A percentile compares a stretch with the other conserved stretches of the same genome.
Conservation (phyloP, 2,329 filamentous ascomycete species). For the Exutisphaerella laricina region DNA sequence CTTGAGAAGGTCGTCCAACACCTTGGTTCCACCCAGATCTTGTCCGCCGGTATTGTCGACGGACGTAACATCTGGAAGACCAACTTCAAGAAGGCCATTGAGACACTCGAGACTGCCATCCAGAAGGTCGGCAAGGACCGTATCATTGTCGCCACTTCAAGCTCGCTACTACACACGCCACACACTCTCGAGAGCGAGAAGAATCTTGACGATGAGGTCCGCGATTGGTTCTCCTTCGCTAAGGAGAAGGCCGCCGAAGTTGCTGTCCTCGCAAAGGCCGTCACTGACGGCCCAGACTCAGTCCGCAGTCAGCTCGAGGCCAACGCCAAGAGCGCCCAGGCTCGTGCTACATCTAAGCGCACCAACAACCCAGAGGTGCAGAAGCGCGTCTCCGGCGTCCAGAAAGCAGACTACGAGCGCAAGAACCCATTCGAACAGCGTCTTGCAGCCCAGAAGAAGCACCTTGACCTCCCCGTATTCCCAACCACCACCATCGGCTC, state of each 20-base stretch:
- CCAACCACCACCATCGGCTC: constrained; percentile 99
- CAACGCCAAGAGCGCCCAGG: constrained; percentile 89
- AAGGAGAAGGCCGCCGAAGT: constrained; percentile 90
- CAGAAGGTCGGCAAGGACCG: constrained; percentile 97
- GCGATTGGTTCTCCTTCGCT: constrained; percentile 98
- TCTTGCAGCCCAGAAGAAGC: constrained; percentile 82
- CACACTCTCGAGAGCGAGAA: constrained; percentile 98
- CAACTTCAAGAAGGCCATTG: constrained; percentile 94
- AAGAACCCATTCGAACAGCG: constrained; percentile 81
- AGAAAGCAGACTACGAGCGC: constrained; percentile 80
- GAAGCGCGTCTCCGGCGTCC: constrained; percentile 88
- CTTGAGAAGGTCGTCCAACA: constrained; percentile 76
- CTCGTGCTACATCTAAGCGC: constrained; percentile 83
- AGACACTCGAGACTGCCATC: constrained; percentile 79
- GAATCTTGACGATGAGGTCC: constrained; percentile 89
- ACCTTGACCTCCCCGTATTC: constrained; percentile 92
- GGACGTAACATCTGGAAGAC: constrained; percentile 99
- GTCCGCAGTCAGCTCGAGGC: constrained; percentile 88
- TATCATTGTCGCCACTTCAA: constrained; percentile 93
- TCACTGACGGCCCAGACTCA: constrained; percentile 82
- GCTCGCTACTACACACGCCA: constrained; percentile 95
- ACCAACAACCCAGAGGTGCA: constrained; percentile 98
- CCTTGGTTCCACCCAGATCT: constrained; percentile 79
- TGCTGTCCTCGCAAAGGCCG: constrained; percentile 90
- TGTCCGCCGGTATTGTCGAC: constrained; percentile 95